Conservation (phyloP, 345 rosid species). For the Alliaria petiolata region DNA sequence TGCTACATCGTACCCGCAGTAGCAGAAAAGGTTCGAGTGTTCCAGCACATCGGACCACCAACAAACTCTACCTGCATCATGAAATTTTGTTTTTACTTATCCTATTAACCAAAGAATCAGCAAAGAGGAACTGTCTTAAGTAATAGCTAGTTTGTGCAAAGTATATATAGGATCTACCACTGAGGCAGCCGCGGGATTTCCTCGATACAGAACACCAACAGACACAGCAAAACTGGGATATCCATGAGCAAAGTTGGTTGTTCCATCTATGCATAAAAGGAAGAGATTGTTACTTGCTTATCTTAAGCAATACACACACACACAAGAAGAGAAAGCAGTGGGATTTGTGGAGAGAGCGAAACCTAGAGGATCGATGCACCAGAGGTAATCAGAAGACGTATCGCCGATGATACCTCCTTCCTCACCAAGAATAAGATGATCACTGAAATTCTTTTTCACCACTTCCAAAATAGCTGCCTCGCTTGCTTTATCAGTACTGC, state of each 20-base stretch:
- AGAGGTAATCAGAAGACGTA: slow-evolving; percentile 78
- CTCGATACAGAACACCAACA: slow-evolving; percentile 80
- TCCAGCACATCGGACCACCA: slow-evolving; percentile 99
- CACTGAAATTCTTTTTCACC: slow-evolving; percentile 64
- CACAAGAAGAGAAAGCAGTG: not conserved
- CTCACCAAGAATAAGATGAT: slow-evolving; percentile 95
- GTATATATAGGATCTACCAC: slow-evolving; percentile 58
- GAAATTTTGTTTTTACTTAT: not conserved
- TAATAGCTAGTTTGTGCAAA: too few species aligned
- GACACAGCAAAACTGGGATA: slow-evolving; percentile 98
- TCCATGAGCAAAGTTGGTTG: slow-evolving; percentile 93
- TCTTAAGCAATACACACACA: not conserved
- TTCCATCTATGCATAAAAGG: slow-evolving; percentile 57
- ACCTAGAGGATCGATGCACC: slow-evolving; percentile 99
- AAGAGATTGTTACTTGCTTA: not conserved
- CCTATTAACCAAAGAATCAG: not conserved
- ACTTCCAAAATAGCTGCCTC: slow-evolving; percentile 87
- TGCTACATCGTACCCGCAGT: slow-evolving; percentile 56
- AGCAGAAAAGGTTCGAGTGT: slow-evolving; percentile 81
- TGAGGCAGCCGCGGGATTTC: slow-evolving; percentile 82
- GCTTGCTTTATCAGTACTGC: slow-evolving; percentile 88
- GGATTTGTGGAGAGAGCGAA: slow-evolving; percentile 20
- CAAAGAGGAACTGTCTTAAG: not conserved
- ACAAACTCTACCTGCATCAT: slow-evolving; percentile 81
- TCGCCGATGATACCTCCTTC: slow-evolving; percentile 92